A percentile compares a stretch with the other conserved stretches of the same genome.
Evolutionary conservation across 371 early-diverging fungal genomes (phyloP).

Genomic region (Apophysomyces elegans): DNA sequence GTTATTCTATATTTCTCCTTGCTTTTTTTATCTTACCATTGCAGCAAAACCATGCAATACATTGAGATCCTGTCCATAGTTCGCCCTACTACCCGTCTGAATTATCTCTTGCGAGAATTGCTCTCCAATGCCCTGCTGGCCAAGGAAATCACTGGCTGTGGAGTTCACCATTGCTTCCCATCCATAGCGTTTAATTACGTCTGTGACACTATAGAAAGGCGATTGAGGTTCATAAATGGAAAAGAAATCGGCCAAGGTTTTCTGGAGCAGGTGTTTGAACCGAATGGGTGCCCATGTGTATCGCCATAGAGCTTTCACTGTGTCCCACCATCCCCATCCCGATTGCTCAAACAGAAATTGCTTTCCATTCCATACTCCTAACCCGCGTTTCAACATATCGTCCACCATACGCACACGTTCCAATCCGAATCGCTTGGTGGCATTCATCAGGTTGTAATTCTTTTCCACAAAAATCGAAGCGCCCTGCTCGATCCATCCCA

Average conservation of each 20-base stretch:
- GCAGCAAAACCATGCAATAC: constrained; percentile 66
- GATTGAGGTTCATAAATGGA: constrained; percentile 12
- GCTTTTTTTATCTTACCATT: constrained; percentile 32
- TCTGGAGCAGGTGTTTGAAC: constrained; percentile 27
- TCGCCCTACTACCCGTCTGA: constrained; percentile 68
- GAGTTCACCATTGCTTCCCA: constrained; percentile 32
- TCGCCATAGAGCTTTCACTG: constrained; percentile 45
- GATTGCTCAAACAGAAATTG: constrained; percentile 57
- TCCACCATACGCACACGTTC: constrained; percentile 22
- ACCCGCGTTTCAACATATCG: constrained; percentile 15
- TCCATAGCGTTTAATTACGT: constrained; percentile 26
- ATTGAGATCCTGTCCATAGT: constrained; percentile 73
- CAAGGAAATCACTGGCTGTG: constrained; percentile 48
- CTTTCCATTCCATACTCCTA: constrained; percentile 60
- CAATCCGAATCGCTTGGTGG: constrained; percentile 58
- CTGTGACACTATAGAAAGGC: constrained; percentile 21
- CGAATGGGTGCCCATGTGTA: constrained; percentile 52
- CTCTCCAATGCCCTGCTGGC: constrained; percentile 31
- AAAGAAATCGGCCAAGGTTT: constrained; percentile 24
- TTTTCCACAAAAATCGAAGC: constrained; percentile 68
- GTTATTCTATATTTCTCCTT: neutral
- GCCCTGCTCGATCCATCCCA: constrained; percentile 57
- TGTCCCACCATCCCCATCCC: constrained; percentile 48
- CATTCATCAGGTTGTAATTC: constrained; percentile 59
- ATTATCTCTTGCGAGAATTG: constrained; percentile 54